Percentiles rank a stretch among this genome's conserved stretches.
Evolutionary conservation across 225 moss, liverwort and hornwort genomes (phyloP).

Genomic region (Marchantia polymorpha): DNA sequence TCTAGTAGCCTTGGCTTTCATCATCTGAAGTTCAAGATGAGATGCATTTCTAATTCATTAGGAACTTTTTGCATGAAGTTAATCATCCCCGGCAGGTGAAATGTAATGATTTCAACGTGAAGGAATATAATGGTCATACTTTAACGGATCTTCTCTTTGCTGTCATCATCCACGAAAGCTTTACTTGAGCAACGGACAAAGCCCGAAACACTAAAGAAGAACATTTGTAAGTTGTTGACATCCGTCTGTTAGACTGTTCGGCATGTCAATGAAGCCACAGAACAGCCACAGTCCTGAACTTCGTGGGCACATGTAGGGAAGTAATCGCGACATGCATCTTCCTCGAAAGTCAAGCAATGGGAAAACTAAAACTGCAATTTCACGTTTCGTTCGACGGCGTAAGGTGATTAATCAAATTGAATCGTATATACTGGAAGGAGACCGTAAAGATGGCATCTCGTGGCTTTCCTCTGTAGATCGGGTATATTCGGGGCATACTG

Average conservation of each 20-base stretch:
- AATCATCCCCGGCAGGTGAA: background rate
- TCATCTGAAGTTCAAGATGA: background rate
- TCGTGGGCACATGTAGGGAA: no score
- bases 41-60: background rate
- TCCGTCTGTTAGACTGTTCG: background rate
- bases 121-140: background rate
- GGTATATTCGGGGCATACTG: no score
- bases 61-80: background rate
- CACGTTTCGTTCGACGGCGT: no score
- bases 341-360: no score
- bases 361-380: no score
- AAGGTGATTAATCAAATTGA: no score
- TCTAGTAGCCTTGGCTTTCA: background rate
- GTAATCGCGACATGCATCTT: no score
- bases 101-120: background rate
- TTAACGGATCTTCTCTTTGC: background rate
- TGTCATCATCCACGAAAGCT: background rate
- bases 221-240: background rate
- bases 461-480: no score
- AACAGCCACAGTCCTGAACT: background rate
- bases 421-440: no score
- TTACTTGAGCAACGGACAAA: background rate
- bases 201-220: background rate
- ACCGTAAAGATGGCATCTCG: no score
- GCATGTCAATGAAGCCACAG: background rate